A percentile compares a stretch with the other conserved stretches of the same genome.
Evolutionary conservation across 352 stramenopile genomes (phyloP).

Genomic region (Albugo laibachii): DNA sequence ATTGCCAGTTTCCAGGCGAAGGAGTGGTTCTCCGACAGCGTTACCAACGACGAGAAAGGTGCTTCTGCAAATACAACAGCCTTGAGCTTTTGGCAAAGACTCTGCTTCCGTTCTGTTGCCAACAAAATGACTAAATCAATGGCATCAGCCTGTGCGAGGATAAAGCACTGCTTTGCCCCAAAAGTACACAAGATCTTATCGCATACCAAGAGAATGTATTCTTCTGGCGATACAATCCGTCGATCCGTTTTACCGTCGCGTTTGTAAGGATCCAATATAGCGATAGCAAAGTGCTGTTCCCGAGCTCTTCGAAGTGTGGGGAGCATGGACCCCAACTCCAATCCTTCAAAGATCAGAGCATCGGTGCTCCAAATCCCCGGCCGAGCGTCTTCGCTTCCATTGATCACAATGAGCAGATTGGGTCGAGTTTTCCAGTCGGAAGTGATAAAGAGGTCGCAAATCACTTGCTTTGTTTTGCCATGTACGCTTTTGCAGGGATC

Average conservation of each 20-base stretch:
- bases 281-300: slow-evolving; percentile 23
- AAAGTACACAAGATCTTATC: slow-evolving; percentile 47
- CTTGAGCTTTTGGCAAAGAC: slow-evolving; percentile 28
- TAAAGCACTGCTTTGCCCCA: slow-evolving; percentile 29
- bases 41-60: slow-evolving; percentile 19
- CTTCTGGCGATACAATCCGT: slow-evolving; percentile 26
- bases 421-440: slow-evolving; percentile 36
- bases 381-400: slow-evolving; percentile 36
- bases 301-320: slow-evolving; percentile 32
- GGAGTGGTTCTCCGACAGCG: slow-evolving; percentile 14
- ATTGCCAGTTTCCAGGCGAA: slow-evolving; percentile 43
- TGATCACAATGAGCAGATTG: slow-evolving; percentile 51
- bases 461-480: background rate
- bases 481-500: slow-evolving; percentile 35
- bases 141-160: slow-evolving; percentile 50
- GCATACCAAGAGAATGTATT: slow-evolving; percentile 58
- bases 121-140: slow-evolving; percentile 47
- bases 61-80: slow-evolving; percentile 50
- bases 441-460: slow-evolving; percentile 25
- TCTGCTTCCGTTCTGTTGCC: slow-evolving; percentile 34
- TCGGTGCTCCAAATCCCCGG: slow-evolving; percentile 65
- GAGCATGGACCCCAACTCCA: slow-evolving; percentile 60
- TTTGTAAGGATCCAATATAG: slow-evolving; percentile 48
- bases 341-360: slow-evolving; percentile 48
- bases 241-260: slow-evolving; percentile 37